Conservation (phyloP, 2,329 filamentous ascomycete genomes). For the Leptographium procerum region DNA sequence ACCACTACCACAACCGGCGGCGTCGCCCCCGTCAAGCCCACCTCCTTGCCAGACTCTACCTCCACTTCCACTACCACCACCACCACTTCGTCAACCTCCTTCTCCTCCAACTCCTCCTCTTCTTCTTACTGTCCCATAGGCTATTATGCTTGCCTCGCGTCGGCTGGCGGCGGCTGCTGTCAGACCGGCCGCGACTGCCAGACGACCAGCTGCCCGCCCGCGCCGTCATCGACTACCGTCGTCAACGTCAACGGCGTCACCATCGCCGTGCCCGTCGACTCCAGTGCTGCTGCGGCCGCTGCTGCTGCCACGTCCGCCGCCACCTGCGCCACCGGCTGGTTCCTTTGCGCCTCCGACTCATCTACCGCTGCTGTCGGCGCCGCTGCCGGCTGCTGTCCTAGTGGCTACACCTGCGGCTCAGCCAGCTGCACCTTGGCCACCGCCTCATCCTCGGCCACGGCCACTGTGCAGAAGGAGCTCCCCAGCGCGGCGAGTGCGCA, state of each 20-base stretch:
- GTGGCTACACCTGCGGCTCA: constrained; percentile 60
- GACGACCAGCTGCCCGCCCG: constrained; percentile 62
- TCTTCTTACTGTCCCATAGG: constrained; percentile 63
- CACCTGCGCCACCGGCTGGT: constrained; percentile 72
- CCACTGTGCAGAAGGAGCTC: constrained; percentile 43
- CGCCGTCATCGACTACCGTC: constrained; percentile 50
- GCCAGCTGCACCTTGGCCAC: constrained; percentile 55
- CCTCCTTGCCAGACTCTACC: constrained; percentile 8
- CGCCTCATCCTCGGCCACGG: constrained; percentile 34
- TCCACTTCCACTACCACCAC: constrained; percentile 19
- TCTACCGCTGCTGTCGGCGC: constrained; percentile 46
- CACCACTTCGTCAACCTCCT: constrained; percentile 18
- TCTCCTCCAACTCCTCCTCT: constrained; percentile 24
- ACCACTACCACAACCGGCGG: constrained; percentile 24
- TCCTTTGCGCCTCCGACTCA: constrained; percentile 48
- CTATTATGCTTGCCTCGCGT: constrained; percentile 82
- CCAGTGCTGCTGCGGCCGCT: constrained; percentile 19
- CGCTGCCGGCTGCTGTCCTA: constrained; percentile 75
- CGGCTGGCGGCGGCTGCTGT: constrained; percentile 76
- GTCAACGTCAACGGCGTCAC: constrained; percentile 50
- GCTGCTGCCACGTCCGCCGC: constrained; percentile 28
- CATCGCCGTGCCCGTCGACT: constrained; percentile 48
- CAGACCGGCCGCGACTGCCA: constrained; percentile 77
- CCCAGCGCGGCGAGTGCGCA: constrained; percentile 18
- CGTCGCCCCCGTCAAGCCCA: constrained; percentile 27